Evolutionary conservation across 257 asterid species (phyloP).

Genomic region (Osmanthus fragrans): DNA sequence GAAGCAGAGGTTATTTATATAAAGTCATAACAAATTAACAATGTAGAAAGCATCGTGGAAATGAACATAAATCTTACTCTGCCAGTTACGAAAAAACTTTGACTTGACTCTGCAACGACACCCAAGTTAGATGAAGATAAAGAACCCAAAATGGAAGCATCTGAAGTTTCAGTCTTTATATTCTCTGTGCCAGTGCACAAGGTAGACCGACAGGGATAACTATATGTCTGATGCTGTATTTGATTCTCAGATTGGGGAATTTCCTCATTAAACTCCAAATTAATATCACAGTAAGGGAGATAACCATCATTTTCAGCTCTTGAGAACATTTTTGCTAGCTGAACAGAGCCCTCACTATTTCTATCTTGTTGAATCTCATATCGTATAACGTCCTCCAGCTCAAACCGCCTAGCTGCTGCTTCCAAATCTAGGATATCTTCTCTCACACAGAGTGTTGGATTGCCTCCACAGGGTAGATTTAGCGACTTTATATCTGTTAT

Average conservation of each 20-base stretch:
- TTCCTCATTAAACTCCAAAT: constrained; percentile 31
- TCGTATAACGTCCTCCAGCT: constrained; percentile 54
- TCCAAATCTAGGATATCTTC: constrained; percentile 74
- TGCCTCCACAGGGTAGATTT: constrained; percentile 61
- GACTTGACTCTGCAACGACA: constrained; percentile 22
- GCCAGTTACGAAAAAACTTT: constrained; percentile 20
- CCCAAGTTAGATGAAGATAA: constrained; percentile 25
- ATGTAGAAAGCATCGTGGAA: constrained; percentile 2
- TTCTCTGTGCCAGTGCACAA: constrained; percentile 24
- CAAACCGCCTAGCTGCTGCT: constrained; percentile 77
- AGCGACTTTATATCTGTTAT: constrained; percentile 58
- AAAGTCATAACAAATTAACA: neutral
- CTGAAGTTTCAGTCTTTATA: constrained; percentile 21
- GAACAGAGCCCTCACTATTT: constrained; percentile 45
- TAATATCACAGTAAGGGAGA: constrained; percentile 58
- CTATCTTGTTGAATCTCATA: constrained; percentile 47
- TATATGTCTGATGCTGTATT: constrained; percentile 14
- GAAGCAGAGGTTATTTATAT: neutral
- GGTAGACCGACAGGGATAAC: constrained; percentile 10
- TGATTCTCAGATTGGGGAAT: constrained; percentile 22
- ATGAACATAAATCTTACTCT: constrained; percentile 36
- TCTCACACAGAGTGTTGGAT: constrained; percentile 53
- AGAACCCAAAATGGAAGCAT: constrained; percentile 31
- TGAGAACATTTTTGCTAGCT: constrained; percentile 48
- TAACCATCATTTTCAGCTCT: constrained; percentile 52